Conservation (phyloP, 225 moss, liverwort and hornwort genomes). For the Antitrichia curtipendula region DNA sequence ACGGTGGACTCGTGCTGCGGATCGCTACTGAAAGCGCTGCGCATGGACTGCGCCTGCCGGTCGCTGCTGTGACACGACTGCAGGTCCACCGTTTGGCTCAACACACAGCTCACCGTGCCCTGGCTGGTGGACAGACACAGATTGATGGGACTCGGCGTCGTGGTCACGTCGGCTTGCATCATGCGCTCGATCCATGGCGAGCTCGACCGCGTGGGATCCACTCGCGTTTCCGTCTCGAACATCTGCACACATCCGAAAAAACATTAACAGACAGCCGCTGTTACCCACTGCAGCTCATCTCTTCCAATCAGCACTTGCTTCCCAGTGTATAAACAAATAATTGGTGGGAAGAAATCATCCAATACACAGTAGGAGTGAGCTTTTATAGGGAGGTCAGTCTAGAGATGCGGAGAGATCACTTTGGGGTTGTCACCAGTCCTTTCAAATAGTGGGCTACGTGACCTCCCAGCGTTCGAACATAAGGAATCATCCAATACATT, state of each 20-base stretch:
- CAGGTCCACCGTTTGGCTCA: conserved; percentile 20
- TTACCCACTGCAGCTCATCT: not conserved
- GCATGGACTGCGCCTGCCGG: conserved; percentile 16
- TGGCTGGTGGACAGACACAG: conserved; percentile 1
- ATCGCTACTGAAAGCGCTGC: not conserved
- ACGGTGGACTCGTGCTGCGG: conserved; percentile 6
- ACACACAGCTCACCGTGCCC: conserved; percentile 8
- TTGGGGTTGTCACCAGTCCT: not conserved
- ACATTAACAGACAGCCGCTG: not conserved
- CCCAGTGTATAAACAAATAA: not conserved
- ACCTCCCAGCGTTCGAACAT: not conserved
- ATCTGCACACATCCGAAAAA: not conserved
- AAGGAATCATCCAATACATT: not conserved
- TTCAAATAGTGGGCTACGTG: not conserved
- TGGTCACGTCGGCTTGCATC: conserved; percentile 9
- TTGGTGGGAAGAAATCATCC: not conserved
- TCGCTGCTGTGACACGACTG: conserved; percentile 23
- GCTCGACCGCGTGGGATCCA: not conserved
- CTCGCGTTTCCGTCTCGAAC: not conserved
- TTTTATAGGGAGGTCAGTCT: not conserved
- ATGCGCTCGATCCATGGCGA: conserved; percentile 33
- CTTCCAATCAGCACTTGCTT: not conserved
- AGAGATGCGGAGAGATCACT: not conserved
- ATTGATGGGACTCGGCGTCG: conserved; percentile 6
- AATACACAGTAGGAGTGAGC: not conserved